Percentiles rank a stretch among this genome's conserved stretches.
Conservation (phyloP, 495 filamentous ascomycete genomes). For the Penicillium argentinense region DNA sequence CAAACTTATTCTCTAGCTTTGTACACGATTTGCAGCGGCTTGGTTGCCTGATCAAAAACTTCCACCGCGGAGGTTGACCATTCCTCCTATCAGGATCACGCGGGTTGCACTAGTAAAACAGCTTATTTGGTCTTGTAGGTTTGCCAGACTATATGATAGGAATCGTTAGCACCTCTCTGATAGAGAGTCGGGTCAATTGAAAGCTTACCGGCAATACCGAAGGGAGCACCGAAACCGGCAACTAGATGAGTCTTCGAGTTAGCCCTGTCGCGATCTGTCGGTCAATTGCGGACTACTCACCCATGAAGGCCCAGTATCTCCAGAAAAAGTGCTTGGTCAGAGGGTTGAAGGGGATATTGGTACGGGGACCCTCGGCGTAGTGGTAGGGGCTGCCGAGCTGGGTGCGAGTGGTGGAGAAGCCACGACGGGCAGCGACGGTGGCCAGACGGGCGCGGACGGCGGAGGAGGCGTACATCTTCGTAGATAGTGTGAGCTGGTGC, state of each 20-base stretch:
- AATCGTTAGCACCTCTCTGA: conserved; percentile 22
- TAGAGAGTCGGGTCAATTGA: neutral
- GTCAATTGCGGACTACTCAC: conserved; percentile 45
- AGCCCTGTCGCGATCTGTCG: conserved; percentile 22
- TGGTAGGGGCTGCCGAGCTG: conserved; percentile 90
- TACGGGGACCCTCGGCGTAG: conserved; percentile 93
- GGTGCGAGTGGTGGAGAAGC: conserved; percentile 87
- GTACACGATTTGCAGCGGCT: conserved; percentile 40
- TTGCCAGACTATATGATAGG: conserved; percentile 71
- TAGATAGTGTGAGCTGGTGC: conserved; percentile 12
- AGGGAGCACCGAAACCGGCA: conserved; percentile 76
- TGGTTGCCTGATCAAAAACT: conserved; percentile 23
- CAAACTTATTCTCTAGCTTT: conserved; percentile 44
- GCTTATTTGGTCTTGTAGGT: conserved; percentile 65
- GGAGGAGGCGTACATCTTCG: conserved; percentile 82
- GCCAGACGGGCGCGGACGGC: conserved; percentile 68
- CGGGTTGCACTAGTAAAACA: conserved; percentile 16
- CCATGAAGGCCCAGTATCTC: conserved; percentile 79
- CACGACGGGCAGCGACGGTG: conserved; percentile 77
- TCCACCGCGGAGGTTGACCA: conserved; percentile 20
- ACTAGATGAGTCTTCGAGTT: conserved; percentile 41
- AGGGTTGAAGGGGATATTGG: conserved; percentile 96
- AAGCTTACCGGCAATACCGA: conserved; percentile 77
- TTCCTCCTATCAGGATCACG: conserved; percentile 21
- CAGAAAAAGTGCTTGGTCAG: conserved; percentile 77